Evolutionary conservation across 2,329 filamentous ascomycete genomes (phyloP).

Genomic region (Pseudogymnoascus sp.): DNA sequence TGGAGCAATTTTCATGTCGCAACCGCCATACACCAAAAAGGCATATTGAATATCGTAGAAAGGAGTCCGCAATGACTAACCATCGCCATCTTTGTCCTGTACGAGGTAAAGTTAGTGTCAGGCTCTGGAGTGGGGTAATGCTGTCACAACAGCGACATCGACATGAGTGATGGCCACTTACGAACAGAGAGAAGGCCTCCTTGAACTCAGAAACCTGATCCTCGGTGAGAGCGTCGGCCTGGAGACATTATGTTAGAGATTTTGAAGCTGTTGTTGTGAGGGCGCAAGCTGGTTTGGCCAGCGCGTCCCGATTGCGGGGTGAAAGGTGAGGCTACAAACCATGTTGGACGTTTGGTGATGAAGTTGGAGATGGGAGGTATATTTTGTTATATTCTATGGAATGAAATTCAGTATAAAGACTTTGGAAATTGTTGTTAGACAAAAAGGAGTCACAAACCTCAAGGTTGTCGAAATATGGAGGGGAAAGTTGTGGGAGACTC

Average conservation of each 20-base stretch:
- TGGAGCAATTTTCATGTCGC: background rate
- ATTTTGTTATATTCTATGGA: background rate
- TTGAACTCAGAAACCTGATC: constrained; percentile 99
- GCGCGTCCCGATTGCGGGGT: constrained; percentile 17
- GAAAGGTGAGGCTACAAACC: constrained; percentile 21
- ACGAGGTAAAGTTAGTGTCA: constrained; percentile 20
- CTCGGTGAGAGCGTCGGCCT: constrained; percentile 98
- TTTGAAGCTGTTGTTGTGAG: constrained; percentile 18
- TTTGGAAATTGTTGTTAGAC: background rate
- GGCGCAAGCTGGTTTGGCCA: constrained; percentile 13
- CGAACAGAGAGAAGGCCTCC: constrained; percentile 99
- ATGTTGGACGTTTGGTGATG: constrained; percentile 16
- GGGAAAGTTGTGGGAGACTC: constrained; percentile 9
- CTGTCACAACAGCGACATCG: constrained; percentile 21
- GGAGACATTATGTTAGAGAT: constrained; percentile 21
- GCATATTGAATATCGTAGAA: background rate
- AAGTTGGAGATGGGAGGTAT: background rate
- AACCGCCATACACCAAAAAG: background rate
- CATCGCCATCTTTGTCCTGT: constrained; percentile 86
- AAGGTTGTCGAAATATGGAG: constrained; percentile 5
- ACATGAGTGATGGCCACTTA: constrained; percentile 47
- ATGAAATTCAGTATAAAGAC: background rate
- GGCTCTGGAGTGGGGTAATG: constrained; percentile 9
- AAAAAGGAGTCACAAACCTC: background rate
- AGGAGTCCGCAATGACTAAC: constrained; percentile 46